Conservation (phyloP, 1,284 basidiomycete species). For the Volvariella surrecta region DNA sequence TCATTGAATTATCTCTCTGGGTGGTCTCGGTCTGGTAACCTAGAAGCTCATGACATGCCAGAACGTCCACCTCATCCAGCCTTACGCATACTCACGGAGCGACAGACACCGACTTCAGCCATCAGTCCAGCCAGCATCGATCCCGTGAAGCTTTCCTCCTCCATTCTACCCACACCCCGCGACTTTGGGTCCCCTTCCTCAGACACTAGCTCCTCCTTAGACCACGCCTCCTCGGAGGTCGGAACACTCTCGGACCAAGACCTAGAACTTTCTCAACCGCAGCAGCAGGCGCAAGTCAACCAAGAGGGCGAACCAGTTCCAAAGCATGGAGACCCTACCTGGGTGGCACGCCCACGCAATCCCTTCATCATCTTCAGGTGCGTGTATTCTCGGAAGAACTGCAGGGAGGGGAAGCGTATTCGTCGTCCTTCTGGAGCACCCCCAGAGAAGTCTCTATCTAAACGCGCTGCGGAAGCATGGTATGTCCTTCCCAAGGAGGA, state of each 20-base stretch:
- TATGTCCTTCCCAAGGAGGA: constrained; percentile 33
- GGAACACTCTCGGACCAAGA: constrained; percentile 1
- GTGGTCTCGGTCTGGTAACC: too few relatives aligned
- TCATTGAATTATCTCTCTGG: too few relatives aligned
- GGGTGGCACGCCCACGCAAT: constrained; percentile 80
- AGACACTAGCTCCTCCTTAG: neutral
- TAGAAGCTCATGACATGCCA: too few relatives aligned
- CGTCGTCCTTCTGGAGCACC: constrained; percentile 21
- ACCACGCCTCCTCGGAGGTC: neutral
- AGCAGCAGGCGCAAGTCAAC: neutral
- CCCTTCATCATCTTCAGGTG: constrained; percentile 87
- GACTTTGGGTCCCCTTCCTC: neutral
- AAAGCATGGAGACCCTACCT: constrained; percentile 37
- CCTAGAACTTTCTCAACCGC: neutral
- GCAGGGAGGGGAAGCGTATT: constrained; percentile 23
- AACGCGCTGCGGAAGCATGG: constrained; percentile 57
- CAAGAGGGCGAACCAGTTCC: neutral
- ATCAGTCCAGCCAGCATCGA: too few relatives aligned
- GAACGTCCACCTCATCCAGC: too few relatives aligned
- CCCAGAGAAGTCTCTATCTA: constrained; percentile 40
- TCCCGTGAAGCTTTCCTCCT: too few relatives aligned
- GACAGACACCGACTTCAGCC: too few relatives aligned
- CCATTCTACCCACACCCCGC: too few relatives aligned
- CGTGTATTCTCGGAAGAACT: constrained; percentile 45
- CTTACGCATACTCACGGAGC: too few relatives aligned